Conservation (phyloP, 495 filamentous ascomycete species). For the Trypethelium eluteriae region DNA sequence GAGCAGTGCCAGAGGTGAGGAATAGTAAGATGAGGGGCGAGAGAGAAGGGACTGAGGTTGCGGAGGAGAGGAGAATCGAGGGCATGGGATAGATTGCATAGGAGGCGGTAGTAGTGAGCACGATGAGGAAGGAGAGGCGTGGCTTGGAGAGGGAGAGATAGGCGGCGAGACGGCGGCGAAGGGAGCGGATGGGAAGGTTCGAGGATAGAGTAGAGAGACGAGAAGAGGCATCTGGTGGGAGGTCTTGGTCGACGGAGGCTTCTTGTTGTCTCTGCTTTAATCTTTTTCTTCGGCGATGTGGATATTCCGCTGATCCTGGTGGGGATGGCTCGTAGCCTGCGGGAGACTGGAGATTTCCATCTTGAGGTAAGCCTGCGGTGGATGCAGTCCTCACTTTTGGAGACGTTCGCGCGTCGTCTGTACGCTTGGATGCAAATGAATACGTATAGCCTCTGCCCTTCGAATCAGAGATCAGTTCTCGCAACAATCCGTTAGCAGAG, state of each 20-base stretch:
- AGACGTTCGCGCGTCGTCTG: background rate
- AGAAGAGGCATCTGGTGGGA: slow-evolving; percentile 79
- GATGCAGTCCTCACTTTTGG: background rate
- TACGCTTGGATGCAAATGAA: background rate
- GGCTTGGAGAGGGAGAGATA: slow-evolving; percentile 91
- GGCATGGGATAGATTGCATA: slow-evolving; percentile 91
- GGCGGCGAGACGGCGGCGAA: slow-evolving; percentile 70
- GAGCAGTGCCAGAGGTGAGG: slow-evolving; percentile 80
- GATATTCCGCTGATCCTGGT: slow-evolving; percentile 23
- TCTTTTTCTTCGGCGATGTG: slow-evolving; percentile 34
- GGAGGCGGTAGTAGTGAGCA: slow-evolving; percentile 82
- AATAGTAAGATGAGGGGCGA: slow-evolving; percentile 85
- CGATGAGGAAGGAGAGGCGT: slow-evolving; percentile 81
- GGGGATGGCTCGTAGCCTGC: background rate
- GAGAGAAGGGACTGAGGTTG: slow-evolving; percentile 70
- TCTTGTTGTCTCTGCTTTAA: slow-evolving; percentile 21
- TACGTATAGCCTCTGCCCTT: background rate
- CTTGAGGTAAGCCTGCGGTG: background rate
- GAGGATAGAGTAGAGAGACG: slow-evolving; percentile 66
- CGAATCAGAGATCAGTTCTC: background rate
- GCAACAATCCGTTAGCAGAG: background rate
- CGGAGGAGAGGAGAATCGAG: slow-evolving; percentile 60
- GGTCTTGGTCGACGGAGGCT: slow-evolving; percentile 25
- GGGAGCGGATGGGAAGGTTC: slow-evolving; percentile 55
- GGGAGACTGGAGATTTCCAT: background rate